phyloP scores from a whole-genome alignment of 352 stramenopile species.

The Pythium monospermum region DNA sequence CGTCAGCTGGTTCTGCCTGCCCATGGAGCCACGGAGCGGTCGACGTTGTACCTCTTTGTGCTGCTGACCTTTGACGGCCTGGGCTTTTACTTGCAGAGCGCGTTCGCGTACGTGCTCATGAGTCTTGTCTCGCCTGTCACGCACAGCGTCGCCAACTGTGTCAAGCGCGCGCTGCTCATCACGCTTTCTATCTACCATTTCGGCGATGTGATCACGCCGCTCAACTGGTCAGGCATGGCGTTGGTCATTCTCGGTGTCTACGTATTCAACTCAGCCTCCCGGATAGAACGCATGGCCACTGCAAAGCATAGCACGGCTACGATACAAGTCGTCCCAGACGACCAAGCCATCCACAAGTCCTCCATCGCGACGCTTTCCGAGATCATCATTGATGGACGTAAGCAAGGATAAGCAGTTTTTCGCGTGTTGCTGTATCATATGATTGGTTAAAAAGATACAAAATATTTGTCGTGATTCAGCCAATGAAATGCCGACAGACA shows the following conservation, averaged over 20 bases:
- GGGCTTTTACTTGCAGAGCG: conserved; percentile 89
- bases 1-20: conserved; percentile 20
- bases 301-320: too few relatives aligned
- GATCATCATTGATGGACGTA: conserved; percentile 46
- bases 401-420: too few relatives aligned
- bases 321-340: conserved; percentile 3
- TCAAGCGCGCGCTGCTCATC: conserved; percentile 89
- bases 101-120: conserved; percentile 89
- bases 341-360: conserved; percentile 30
- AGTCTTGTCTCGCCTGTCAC: conserved; percentile 88
- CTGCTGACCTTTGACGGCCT: conserved; percentile 65
- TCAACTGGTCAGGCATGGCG: conserved; percentile 82
- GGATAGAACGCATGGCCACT: too few relatives aligned
- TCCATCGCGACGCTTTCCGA: conserved; percentile 58
- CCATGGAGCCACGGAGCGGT: conserved; percentile 24
- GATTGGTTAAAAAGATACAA: too few relatives aligned
- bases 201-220: conserved; percentile 75
- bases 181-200: conserved; percentile 89
- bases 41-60: conserved; percentile 38
- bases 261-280: conserved; percentile 72
- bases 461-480: too few relatives aligned
- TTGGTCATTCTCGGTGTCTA: conserved; percentile 89
- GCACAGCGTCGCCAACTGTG: conserved; percentile 88
- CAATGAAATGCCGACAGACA: too few relatives aligned
- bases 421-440: too few relatives aligned